Conservation (phyloP, 2,329 filamentous ascomycete genomes). For the Aspergillus sp. region DNA sequence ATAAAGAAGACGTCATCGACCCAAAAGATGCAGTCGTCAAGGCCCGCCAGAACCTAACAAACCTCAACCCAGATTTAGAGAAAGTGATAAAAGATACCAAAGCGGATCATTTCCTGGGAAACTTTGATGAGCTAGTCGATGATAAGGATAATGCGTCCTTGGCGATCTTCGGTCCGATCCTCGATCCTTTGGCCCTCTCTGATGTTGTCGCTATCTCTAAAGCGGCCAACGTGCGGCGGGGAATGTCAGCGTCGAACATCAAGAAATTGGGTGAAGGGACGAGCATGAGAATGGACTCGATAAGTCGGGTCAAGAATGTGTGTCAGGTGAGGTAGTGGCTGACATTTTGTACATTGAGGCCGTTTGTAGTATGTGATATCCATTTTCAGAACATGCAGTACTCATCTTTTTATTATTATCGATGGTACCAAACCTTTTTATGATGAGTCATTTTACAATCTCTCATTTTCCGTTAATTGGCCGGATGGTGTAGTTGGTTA, state of each 20-base stretch:
- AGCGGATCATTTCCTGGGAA: neutral
- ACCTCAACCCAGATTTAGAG: too few relatives aligned
- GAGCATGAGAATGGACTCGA: neutral
- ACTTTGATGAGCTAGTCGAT: neutral
- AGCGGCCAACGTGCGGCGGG: constrained; percentile 3
- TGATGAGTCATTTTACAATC: too few relatives aligned
- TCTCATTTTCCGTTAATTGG: neutral
- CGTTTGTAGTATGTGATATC: too few relatives aligned
- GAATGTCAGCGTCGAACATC: neutral
- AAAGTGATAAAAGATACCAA: neutral
- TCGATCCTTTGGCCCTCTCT: constrained; percentile 8
- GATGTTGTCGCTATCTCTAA: constrained; percentile 5
- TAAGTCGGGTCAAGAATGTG: neutral
- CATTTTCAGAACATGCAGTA: too few relatives aligned
- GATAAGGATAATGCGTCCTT: constrained; percentile 18
- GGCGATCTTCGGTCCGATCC: constrained; percentile 5
- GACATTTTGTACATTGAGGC: too few relatives aligned
- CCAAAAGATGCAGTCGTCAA: constrained; percentile 1
- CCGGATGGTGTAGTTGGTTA: constrained; percentile 9
- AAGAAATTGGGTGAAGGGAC: neutral
- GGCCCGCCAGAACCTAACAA: neutral
- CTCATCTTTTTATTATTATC: too few relatives aligned
- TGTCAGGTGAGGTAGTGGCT: neutral
- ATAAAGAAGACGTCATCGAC: neutral
- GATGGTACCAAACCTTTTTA: too few relatives aligned